Base-by-base conservation (phyloP, 768 basidiomycete species). In the Pleurotus giganteus region DNA sequence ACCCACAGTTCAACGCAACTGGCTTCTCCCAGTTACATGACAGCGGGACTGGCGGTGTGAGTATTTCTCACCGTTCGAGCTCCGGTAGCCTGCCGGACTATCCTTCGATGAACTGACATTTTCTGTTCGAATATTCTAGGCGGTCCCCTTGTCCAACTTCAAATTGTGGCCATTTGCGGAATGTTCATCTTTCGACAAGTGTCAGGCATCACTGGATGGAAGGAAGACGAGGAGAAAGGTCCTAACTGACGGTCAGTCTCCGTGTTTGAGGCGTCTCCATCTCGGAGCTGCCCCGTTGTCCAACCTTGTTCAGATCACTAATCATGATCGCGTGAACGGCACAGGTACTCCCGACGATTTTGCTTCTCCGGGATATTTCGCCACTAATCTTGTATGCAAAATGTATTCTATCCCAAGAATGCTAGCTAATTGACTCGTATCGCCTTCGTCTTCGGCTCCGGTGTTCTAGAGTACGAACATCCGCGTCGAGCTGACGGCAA, bases 21-120 rank as follows among this genome's bases (percentile, higher is more conserved):
- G 85, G 85, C 0, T 86, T 85, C 62, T 85, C 84, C 11, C 83
- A 84, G 58, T 57, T 86, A 47, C 85, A 86, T 57, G 81, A 86
- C 56, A 75, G 76, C 52, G 85, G 85, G 27, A 85, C 83, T 2
- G 83, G 83, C 17, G 83, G 83, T 9, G 83, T 82, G 56, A 58
- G 77, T 63, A 11, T 23, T 23, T 17, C 23, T 36, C 52, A 32
- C 31, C 31, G 31, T 7, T 41, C 7, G 12, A 41, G 12, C 19
- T 3, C 39, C 19, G 39, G 2, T 32, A 32, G 6, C 31, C 13
- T 32, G 6, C 13, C 19, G 2, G 15, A 41, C 19, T 17, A 41
- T 21, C 17, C 46, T 7, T 39, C 46, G 21, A 24, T 56, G 9
- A 27, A 13, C 1, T 51, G 23, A 31, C 8, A 41, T 17, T 23